phyloP scores from a whole-genome alignment of 140 eudicot genomes.

The Flaveria floridana region DNA sequence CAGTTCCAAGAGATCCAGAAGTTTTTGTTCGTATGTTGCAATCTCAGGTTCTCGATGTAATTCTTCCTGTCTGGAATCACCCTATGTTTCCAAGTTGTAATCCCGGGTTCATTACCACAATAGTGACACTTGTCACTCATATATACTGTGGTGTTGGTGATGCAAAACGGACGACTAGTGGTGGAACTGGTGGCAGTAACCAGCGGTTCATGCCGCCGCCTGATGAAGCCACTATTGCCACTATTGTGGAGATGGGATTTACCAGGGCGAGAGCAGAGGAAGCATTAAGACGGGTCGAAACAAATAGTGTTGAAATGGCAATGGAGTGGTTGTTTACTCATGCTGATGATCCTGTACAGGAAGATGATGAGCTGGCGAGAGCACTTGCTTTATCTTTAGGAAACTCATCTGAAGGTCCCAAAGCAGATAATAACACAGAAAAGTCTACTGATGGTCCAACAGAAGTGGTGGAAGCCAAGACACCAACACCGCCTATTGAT shows the following conservation, averaged over 20 bases:
- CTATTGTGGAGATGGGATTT: constrained; percentile 99
- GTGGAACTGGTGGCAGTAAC: constrained; percentile 55
- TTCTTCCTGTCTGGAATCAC: constrained; percentile 96
- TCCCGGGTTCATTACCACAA: constrained; percentile 58
- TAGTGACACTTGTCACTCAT: constrained; percentile 73
- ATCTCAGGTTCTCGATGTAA: constrained; percentile 89
- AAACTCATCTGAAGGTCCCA: constrained; percentile 72
- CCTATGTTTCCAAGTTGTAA: constrained; percentile 82
- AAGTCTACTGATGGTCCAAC: constrained; percentile 53
- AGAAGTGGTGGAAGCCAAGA: constrained; percentile 63
- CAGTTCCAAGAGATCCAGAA: constrained; percentile 93
- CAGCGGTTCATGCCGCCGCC: constrained; percentile 87
- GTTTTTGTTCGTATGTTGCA: constrained; percentile 94
- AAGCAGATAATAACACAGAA: constrained; percentile 59
- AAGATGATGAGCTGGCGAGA: constrained; percentile 93
- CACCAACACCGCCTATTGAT: constrained; percentile 83
- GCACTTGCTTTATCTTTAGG: constrained; percentile 96
- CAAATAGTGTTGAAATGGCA: constrained; percentile 98
- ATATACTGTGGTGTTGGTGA: constrained; percentile 86
- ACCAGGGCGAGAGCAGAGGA: constrained; percentile 96
- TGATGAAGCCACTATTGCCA: constrained; percentile 89
- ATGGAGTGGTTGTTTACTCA: constrained; percentile 98
- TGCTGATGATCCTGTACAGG: constrained; percentile 91
- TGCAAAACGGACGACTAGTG: constrained; percentile 59
- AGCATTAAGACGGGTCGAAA: constrained; percentile 87